Evolutionary conservation across 2,329 filamentous ascomycete genomes (phyloP), one percentile per base, ranked within the genome.

Genomic region (Venturia pyrina): DNA sequence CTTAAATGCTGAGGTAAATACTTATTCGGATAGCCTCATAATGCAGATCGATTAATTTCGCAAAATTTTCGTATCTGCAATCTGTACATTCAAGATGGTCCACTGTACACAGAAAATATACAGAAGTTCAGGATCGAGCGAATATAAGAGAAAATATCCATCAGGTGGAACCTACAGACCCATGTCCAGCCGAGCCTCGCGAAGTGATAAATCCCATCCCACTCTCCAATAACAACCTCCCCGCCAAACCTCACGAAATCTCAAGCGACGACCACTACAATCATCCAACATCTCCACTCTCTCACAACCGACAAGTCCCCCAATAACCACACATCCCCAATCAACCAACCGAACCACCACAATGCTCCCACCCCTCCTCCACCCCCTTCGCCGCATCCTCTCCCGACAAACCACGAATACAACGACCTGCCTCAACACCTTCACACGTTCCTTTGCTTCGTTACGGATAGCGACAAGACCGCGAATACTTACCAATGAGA

Each of bases 361-460:
- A 34, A 77, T 77, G 75, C 70, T 76, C 43, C 67, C 74, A 13
- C 71, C 72, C 1, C 63, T 76, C 65, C 70, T 76, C 66, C 69
- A 73, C 59, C 72, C 75, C 15, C 68, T 76, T 65, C 73, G 75
- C 46, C 74, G 71, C 46, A 71, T 72, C 28, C 70, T 72, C 67
- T 69, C 71, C 44, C 37, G 4, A 21, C 7, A 68, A 67, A 67
- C 72, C 70, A 28, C 28, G 28, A 28, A 28, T 28, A 19, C 68
- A 66, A n/a, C 50, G 43, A 34, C 68, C 64, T 62, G 60, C 64
- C 71, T 66, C 64, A 66, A 56, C 46, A 28, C 59, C 63, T 32
- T n/a, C 28, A n/a, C 61, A 32, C 61, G 57, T 11, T 15, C 61
- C 7, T 40, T 65, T 17, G 43, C 61, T n/a, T 64, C 65, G 10